Base-by-base conservation (phyloP, 257 asterid species). In the Gentiana dahurica region DNA sequence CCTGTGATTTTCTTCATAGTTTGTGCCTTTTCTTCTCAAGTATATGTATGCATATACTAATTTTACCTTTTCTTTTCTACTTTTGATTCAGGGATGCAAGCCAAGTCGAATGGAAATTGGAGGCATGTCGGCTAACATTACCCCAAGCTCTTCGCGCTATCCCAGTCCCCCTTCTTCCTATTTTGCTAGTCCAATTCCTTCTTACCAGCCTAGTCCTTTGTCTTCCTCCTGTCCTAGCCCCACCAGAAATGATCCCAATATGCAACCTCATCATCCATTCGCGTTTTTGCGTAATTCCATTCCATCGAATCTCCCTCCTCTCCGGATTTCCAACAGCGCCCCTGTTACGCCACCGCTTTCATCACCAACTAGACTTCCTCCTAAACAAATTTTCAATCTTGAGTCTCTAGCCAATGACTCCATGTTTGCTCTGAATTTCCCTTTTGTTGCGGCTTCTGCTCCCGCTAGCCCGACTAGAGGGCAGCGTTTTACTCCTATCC, bases 221-320 rank as follows among this genome's bases (percentile, higher is more conserved):
- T 92, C 99, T n/a, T 92, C 99, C 0, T 82, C 99, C 6, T 88
- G 81, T 79, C 99, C 99, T 3, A 88, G 99, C 61, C 99, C 97
- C 0, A 55, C 86, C 13, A 86, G 85, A 9, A 72, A 53, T 3
- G 83, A 78, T 57, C 53, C 73, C 4, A 79, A 79, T 59, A 44
- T 74, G 8, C 55, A 81, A 0, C 49, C 87, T 0, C 81, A 81
- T 68, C 81, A 81, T 69, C 95, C 97, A 0, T 92, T 92, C 41
- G 91, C 90, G 0, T 83, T 83, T 72, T 90, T 92, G 66, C 80
- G 77, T 10, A 82, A 70, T 77, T 68, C 87, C 36, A 59, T 83
- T 53, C 86, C 94, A 0, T 71, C 84, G 0, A 69, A 93, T 34
- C 84, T 86, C n/a, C 95, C 97, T 13, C 84, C 94, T 12, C 88